Conservation (phyloP, 345 rosid genomes). For the Acer negundo region DNA sequence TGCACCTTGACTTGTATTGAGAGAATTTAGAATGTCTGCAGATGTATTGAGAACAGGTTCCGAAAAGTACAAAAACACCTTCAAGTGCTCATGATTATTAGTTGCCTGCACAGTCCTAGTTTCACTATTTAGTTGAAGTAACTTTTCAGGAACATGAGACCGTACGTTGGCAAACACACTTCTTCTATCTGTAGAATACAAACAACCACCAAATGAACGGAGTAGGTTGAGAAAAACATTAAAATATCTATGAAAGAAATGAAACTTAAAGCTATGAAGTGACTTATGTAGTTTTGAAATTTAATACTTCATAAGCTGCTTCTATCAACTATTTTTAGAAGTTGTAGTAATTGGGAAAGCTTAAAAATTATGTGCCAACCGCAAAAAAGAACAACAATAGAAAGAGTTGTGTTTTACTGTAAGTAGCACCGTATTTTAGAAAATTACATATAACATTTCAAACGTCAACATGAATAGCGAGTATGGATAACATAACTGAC, state of each 20-base stretch:
- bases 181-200: slow-evolving; percentile 65
- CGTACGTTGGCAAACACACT: slow-evolving; percentile 61
- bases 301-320: neutral
- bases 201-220: slow-evolving; percentile 23
- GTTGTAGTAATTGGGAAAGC: neutral
- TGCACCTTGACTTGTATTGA: slow-evolving; percentile 55
- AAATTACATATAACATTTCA: neutral
- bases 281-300: neutral
- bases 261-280: neutral
- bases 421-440: neutral
- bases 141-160: slow-evolving; percentile 69
- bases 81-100: slow-evolving; percentile 53
- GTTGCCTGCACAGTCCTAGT: slow-evolving; percentile 85
- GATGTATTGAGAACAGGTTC: slow-evolving; percentile 76
- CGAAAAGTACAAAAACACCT: slow-evolving; percentile 79
- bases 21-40: slow-evolving; percentile 50
- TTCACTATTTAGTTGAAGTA: slow-evolving; percentile 58
- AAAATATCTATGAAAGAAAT: neutral
- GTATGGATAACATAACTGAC: slow-evolving; percentile 41
- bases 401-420: neutral
- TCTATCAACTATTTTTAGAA: neutral
- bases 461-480: neutral
- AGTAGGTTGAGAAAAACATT: slow-evolving; percentile 3
- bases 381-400: too few species aligned
- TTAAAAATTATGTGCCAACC: neutral